Conservation (phyloP, 2,329 filamentous ascomycete genomes). For the Colletotrichum sansevieriae region DNA sequence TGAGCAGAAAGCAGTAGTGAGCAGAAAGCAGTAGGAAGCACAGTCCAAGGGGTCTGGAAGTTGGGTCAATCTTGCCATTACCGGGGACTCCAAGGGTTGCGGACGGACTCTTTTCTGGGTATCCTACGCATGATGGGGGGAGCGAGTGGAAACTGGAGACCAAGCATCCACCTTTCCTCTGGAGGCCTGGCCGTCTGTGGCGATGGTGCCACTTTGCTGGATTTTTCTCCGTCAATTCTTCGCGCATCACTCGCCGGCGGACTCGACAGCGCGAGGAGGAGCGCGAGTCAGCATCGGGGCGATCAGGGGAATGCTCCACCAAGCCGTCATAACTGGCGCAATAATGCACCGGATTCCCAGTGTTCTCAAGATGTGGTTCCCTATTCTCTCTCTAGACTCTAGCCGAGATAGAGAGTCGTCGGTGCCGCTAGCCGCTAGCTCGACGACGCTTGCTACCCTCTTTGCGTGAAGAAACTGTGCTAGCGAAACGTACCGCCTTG, state of each 20-base stretch:
- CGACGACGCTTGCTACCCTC: conserved; percentile 4
- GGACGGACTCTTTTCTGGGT: not conserved
- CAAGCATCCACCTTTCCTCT: conserved; percentile 7
- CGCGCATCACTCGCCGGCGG: not conserved
- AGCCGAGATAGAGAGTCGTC: conserved; percentile 12
- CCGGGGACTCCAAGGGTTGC: conserved; percentile 15
- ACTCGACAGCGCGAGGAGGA: not conserved
- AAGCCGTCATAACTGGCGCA: conserved; percentile 35
- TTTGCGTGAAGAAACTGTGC: not conserved
- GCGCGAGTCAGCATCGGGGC: conserved; percentile 35
- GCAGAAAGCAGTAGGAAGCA: not conserved
- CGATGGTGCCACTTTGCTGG: not conserved
- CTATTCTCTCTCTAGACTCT: not conserved
- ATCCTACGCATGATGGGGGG: not conserved
- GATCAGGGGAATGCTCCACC: conserved; percentile 35
- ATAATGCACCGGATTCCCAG: conserved; percentile 29
- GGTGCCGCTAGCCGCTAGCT: conserved; percentile 33
- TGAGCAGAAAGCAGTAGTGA: no score
- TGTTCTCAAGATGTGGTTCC: conserved; percentile 2
- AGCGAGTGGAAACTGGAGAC: not conserved
- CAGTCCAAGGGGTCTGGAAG: conserved; percentile 9
- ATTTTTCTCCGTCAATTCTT: not conserved
- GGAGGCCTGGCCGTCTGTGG: conserved; percentile 19
- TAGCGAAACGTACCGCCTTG: not conserved
- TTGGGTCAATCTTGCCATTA: conserved; percentile 2